Base-by-base conservation (phyloP, 2,329 filamentous ascomycete genomes). In the Nemania bipapillata region DNA sequence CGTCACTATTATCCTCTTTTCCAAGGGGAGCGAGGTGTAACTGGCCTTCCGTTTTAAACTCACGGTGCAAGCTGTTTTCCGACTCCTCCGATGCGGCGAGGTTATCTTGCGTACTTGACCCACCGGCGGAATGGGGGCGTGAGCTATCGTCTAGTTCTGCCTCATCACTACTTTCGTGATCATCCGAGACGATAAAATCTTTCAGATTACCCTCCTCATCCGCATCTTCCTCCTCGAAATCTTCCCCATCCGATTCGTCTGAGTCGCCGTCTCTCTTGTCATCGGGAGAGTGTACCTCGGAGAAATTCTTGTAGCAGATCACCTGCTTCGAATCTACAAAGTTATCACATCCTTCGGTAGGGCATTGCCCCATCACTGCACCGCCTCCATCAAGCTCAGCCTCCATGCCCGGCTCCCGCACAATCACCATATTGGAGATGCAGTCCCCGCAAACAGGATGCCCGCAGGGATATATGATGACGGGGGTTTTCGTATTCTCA, bases 391-490 rank as follows among this genome's bases (percentile, higher is more conserved):
- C 53, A 6, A 26, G 32, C 26, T 70, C 69, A 32, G 15, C 12
- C 22, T 64, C 63, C 12, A 42, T 22, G n/a, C 60, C 56, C 12
- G 66, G 40, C 17, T 71, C 62, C 50, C 26, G 62, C 7, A 63
- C 28, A 28, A 71, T 60, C 54, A 74, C 71, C 62, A 73, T 66
- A 4, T 63, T 71, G 2, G 74, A 74, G 58, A 78, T 78, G 49
- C 77, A 79, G 30, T 62, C 61, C 0, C 68, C 65, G 22, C 78
- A 79, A 6, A 79, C 45, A 22, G 72, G 54, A 54, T 79, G 77
- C 4, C 77, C 77, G n/a, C 77, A 79, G 1, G 78, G 74, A 55
- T 71, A 72, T 22, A 78, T 69, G 47, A 79, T 73, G 22, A 79
- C 45, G 0, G 78, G 77, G 6, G 61, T 72, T 22, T 73, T 37